Percentiles rank a stretch among this genome's conserved stretches.
These are phyloP conservation scores for Cryptosporidium sp. DNA, from an alignment of 169 alveolate genomes.

Conservation along the genomic window DNA sequence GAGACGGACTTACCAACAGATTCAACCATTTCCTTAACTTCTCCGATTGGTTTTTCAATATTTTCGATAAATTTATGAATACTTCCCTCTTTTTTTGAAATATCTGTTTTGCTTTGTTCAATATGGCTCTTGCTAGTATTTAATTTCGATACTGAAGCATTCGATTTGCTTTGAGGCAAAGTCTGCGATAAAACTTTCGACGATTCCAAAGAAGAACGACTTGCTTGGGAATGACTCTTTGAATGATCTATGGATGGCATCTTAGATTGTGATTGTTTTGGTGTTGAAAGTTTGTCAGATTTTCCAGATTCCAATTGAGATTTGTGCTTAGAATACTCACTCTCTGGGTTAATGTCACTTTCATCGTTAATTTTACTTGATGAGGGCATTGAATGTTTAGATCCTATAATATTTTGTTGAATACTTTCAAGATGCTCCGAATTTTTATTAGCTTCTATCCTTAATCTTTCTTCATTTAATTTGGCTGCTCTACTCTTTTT, in stretches of 20 bases:
- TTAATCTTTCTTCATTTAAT: neutral
- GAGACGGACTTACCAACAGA: slow-evolving; percentile 18
- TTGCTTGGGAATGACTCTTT: neutral
- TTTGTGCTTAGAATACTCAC: neutral
- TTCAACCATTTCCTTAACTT: slow-evolving; percentile 32
- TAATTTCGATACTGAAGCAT: slow-evolving; percentile 4
- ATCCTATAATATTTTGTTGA: neutral
- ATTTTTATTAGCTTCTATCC: neutral
- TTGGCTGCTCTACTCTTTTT: neutral
- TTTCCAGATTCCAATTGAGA: neutral
- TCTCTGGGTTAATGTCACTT: neutral
- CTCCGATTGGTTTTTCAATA: slow-evolving; percentile 53
- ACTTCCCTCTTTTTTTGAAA: slow-evolving; percentile 14
- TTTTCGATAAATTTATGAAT: slow-evolving; percentile 36
- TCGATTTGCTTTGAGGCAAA: neutral
- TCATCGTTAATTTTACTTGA: neutral
- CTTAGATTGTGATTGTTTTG: neutral
- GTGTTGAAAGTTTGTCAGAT: neutral
- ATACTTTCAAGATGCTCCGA: neutral
- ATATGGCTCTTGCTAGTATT: neutral
- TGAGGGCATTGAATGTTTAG: neutral
- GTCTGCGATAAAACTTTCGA: neutral
- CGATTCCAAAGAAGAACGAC: neutral
- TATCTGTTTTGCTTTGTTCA: neutral
- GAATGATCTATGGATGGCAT: neutral